phyloP scores from a whole-genome alignment of 805 yeast genomes.

The Groenewaldozyma salmanticensis region DNA sequence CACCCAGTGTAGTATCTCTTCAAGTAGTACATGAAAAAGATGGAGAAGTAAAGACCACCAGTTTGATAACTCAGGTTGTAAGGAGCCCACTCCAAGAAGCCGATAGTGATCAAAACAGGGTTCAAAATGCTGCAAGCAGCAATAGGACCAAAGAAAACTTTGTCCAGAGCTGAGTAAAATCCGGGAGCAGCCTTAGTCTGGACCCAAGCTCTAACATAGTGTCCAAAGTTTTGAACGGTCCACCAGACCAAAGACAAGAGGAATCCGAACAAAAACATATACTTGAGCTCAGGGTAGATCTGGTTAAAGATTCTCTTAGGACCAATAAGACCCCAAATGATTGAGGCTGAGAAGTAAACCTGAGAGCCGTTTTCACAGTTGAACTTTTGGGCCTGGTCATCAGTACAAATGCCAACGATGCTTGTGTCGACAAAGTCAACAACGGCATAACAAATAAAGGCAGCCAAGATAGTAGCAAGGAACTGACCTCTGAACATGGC shows the following conservation, averaged over 20 bases:
- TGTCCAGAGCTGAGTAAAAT: constrained; percentile 1
- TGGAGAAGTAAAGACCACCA: constrained; percentile 35
- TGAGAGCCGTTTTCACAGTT: constrained; percentile 27
- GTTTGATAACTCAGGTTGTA: constrained; percentile 35
- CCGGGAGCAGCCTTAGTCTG: constrained; percentile 1
- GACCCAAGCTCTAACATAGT: constrained; percentile 3
- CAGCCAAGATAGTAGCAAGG: constrained; percentile 31
- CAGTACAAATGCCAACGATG: constrained; percentile 22
- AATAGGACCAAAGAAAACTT: constrained; percentile 2
- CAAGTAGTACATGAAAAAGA: constrained; percentile 36
- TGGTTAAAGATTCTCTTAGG: constrained; percentile 36
- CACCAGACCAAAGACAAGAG: constrained; percentile 13
- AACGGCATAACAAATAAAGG: constrained; percentile 8
- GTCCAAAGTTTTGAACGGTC: constrained; percentile 1
- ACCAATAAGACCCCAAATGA: constrained; percentile 36
- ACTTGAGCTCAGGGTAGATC: constrained; percentile 17
- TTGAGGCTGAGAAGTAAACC: constrained; percentile 43
- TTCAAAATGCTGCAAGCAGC: constrained; percentile 14
- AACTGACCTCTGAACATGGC: constrained; percentile 32
- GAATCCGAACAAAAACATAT: constrained; percentile 16
- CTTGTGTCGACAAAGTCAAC: constrained; percentile 15
- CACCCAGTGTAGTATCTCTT: constrained; percentile 35
- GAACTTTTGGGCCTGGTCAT: constrained; percentile 25
- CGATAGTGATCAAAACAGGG: constrained; percentile 39
- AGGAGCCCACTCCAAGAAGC: constrained; percentile 34